Conservation (phyloP, 371 early-diverging fungal genomes). For the Lichtheimia hyalospora region DNA sequence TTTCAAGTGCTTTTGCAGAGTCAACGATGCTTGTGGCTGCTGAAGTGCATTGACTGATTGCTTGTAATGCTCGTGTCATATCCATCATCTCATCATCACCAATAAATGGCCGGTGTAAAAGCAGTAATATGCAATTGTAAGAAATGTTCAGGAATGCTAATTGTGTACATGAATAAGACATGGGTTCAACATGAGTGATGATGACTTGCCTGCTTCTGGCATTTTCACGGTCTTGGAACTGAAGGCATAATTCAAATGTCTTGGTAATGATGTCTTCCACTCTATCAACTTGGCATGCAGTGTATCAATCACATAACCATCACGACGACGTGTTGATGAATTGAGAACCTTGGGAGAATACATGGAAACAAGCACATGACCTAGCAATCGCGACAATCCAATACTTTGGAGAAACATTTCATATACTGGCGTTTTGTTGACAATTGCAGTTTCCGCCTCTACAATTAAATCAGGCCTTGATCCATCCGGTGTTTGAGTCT, state of each 20-base stretch:
- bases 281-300: not conserved
- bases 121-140: constrained; percentile 18
- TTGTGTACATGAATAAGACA: not conserved
- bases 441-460: not conserved
- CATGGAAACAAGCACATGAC: constrained; percentile 29
- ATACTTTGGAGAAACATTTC: not conserved
- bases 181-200: too few species aligned
- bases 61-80: constrained; percentile 22
- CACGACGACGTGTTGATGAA: not conserved
- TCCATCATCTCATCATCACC: constrained; percentile 8
- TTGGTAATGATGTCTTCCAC: constrained; percentile 17
- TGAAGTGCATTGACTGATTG: constrained; percentile 29
- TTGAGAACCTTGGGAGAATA: constrained; percentile 22
- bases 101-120: constrained; percentile 21
- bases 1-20: constrained; percentile 16
- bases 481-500: not conserved
- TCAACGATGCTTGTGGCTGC: constrained; percentile 26
- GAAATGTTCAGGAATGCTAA: not conserved
- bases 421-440: not conserved
- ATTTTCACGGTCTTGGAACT: too few species aligned
- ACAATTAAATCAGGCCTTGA: not conserved
- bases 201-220: too few species aligned
- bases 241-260: constrained; percentile 9
- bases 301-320: too few species aligned
- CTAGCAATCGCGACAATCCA: constrained; percentile 22